These are phyloP conservation scores for Zea luxurians DNA, from an alignment of 176 grass and related monocot genomes.

Conservation along the genomic window DNA sequence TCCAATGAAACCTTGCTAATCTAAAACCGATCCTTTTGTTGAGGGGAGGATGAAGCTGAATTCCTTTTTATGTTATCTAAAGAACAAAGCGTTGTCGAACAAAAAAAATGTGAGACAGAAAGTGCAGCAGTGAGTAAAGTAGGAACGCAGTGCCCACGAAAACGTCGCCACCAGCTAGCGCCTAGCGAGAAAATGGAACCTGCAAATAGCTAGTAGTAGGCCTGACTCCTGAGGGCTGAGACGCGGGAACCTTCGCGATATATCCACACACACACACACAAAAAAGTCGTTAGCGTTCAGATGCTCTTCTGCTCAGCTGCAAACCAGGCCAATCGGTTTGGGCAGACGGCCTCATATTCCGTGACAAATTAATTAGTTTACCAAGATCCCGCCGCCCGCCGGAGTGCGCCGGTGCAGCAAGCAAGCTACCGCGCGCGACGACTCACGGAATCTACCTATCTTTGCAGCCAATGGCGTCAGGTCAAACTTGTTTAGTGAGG, in stretches of 20 bases:
- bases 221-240: too few species aligned
- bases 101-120: too few species aligned
- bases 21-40: too few species aligned
- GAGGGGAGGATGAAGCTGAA: too few species aligned
- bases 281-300: neutral
- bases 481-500: constrained; percentile 14
- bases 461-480: constrained; percentile 9
- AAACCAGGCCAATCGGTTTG: neutral
- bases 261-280: neutral
- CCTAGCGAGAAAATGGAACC: too few species aligned
- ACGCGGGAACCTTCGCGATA: neutral
- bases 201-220: too few species aligned
- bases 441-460: neutral
- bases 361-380: neutral
- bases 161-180: too few species aligned
- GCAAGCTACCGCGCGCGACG: neutral
- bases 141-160: too few species aligned
- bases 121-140: too few species aligned
- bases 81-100: too few species aligned
- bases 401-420: neutral
- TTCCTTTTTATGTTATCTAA: too few species aligned
- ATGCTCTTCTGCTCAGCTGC: neutral
- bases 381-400: neutral
- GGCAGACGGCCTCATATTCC: neutral
- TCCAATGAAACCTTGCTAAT: too few species aligned